Evolutionary conservation across 2,329 filamentous ascomycete genomes (phyloP), one percentile per base, ranked within the genome.

Genomic region (Epichloe typhina): DNA sequence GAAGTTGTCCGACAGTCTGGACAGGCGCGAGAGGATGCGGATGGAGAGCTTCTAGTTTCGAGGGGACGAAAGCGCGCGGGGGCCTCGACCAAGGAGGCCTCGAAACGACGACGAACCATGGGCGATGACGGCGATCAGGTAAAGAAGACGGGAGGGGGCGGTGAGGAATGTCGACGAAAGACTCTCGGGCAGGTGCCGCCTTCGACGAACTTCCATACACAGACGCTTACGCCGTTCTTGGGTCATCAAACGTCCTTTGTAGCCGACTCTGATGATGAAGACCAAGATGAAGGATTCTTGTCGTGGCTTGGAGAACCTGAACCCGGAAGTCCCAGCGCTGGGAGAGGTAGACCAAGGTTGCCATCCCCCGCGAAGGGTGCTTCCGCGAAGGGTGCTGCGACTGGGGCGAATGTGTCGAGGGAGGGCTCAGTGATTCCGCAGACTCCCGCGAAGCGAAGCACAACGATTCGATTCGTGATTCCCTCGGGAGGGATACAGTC

Each of bases 151-250:
- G 11, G 21, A n/a, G 17, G 33, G 35, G 13, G 35, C 5, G 53
- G 52, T 36, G 53, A 51, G 19, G 56, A 49, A 43, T 53, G 58
- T 23, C 52, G 62, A 47, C 59, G 63, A 19, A 68, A 54, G 55
- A 67, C 66, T 2, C 54, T 57, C 31, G 64, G 63, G n/a, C 66
- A 67, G 33, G 39, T 47, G 11, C 55, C 40, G 4, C 53, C 64
- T 8, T 61, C 58, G 40, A 62, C 65, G 5, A 65, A 57, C 8
- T 68, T 66, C 37, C 66, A 69, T 42, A 71, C 69, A 13, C 69
- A 72, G 52, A 72, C 69, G 3, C 55, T 72, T 50, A 72, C 69
- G 13, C 69, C 72, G 50, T 63, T 70, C 26, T 53, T 68, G 12
- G 59, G 59, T 2, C 57, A 57, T 5, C 57, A 59, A n/a, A 47